These are phyloP conservation scores for Microascus cirrosus DNA, from an alignment of 2,329 filamentous ascomycete genomes.

Conservation along the genomic window DNA sequence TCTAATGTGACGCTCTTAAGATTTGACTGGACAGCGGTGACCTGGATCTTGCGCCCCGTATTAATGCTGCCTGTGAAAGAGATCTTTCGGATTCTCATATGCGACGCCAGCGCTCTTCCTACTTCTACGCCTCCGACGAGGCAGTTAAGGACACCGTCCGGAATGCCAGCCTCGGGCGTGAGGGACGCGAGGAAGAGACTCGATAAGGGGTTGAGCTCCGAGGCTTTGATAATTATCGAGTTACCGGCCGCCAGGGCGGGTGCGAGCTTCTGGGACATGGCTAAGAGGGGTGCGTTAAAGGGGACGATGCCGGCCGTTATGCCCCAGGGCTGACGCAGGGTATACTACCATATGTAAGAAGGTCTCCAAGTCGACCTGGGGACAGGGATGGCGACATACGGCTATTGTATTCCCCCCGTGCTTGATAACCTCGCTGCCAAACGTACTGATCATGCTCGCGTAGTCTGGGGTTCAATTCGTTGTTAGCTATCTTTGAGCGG, in stretches of 20 bases:
- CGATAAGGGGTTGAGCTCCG: slow-evolving; percentile 50
- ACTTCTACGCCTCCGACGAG: slow-evolving; percentile 43
- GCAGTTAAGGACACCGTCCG: slow-evolving; percentile 58
- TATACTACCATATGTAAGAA: background rate
- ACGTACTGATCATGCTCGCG: background rate
- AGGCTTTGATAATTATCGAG: slow-evolving; percentile 49
- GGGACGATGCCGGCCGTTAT: slow-evolving; percentile 29
- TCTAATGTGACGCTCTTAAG: slow-evolving; percentile 61
- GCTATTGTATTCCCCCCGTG: background rate
- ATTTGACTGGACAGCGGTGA: slow-evolving; percentile 49
- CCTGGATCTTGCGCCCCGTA: slow-evolving; percentile 58
- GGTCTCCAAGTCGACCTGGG: background rate
- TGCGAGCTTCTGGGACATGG: slow-evolving; percentile 48
- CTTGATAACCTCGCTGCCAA: background rate
- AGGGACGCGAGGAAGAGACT: slow-evolving; percentile 49
- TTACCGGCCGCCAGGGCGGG: slow-evolving; percentile 50
- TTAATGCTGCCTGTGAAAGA: slow-evolving; percentile 66
- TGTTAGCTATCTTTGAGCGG: background rate
- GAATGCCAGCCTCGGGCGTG: slow-evolving; percentile 56
- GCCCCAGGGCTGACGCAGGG: background rate
- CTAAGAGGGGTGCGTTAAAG: slow-evolving; percentile 48
- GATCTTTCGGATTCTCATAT: slow-evolving; percentile 48
- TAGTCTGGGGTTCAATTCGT: background rate
- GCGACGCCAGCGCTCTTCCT: slow-evolving; percentile 41
- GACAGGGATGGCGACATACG: background rate